Evolutionary conservation across 2,329 filamentous ascomycete genomes (phyloP).

Genomic region (Magnaporthiopsis rhizophila): DNA sequence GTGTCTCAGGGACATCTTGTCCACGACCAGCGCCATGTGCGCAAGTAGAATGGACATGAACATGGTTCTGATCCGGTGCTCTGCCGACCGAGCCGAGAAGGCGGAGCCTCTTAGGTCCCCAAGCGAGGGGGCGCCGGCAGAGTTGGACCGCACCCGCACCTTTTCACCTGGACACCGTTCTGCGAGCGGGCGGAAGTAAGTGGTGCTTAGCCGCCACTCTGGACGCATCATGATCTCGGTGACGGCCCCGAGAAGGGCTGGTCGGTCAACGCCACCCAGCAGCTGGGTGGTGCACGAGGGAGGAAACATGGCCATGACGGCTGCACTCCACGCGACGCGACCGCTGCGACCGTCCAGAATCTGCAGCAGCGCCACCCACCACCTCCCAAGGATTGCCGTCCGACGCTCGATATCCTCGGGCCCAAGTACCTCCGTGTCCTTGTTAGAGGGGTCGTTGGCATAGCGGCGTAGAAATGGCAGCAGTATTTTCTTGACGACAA

Average conservation of each 20-base stretch:
- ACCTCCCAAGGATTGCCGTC: conserved; percentile 74
- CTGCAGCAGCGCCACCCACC: conserved; percentile 80
- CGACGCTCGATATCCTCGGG: conserved; percentile 78
- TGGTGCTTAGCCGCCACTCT: conserved; percentile 74
- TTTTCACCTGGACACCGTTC: conserved; percentile 44
- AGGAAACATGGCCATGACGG: conserved; percentile 13
- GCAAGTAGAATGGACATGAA: conserved; percentile 74
- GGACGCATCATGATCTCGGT: conserved; percentile 78
- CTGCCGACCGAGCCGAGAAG: conserved; percentile 55
- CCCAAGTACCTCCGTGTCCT: conserved; percentile 41
- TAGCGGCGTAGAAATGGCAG: conserved; percentile 72
- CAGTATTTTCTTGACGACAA: conserved; percentile 62
- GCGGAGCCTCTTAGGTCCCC: conserved; percentile 38
- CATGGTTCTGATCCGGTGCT: conserved; percentile 83
- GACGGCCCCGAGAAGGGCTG: conserved; percentile 69
- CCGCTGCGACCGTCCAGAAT: conserved; percentile 58
- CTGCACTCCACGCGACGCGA: conserved; percentile 11
- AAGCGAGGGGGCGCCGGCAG: conserved; percentile 57
- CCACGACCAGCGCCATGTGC: conserved; percentile 80
- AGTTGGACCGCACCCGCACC: conserved; percentile 35
- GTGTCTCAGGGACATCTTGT: conserved; percentile 76
- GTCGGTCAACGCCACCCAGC: conserved; percentile 76
- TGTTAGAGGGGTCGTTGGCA: conserved; percentile 57
- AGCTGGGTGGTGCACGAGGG: conserved; percentile 48
- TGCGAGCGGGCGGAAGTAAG: conserved; percentile 54